Conservation (phyloP, 2,329 filamentous ascomycete genomes). For the Ophiocordyceps unilateralis region DNA sequence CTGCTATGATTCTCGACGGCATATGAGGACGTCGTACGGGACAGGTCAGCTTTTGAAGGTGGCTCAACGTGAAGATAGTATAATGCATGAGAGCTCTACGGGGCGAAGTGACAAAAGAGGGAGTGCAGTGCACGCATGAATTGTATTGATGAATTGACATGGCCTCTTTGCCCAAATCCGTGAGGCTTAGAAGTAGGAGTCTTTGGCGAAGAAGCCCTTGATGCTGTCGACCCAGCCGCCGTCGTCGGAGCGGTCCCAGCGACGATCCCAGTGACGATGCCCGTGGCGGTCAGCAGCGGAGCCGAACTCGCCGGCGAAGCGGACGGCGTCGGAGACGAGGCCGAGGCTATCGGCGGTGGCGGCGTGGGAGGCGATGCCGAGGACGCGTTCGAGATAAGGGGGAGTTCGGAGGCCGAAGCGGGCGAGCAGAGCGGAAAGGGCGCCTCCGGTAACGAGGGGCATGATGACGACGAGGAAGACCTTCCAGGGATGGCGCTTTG, state of each 20-base stretch:
- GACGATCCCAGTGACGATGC: conserved; percentile 18
- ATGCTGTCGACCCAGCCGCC: conserved; percentile 19
- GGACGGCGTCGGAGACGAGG: conserved; percentile 35
- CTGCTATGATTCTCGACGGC: too few species aligned
- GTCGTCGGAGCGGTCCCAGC: not conserved
- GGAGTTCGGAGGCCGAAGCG: conserved; percentile 70
- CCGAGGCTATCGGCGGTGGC: conserved; percentile 28
- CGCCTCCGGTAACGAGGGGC: conserved; percentile 72
- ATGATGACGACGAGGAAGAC: conserved; percentile 76
- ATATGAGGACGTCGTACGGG: conserved; percentile 2
- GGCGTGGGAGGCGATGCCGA: conserved; percentile 34
- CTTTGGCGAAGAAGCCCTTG: conserved; percentile 15
- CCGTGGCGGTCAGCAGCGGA: conserved; percentile 1
- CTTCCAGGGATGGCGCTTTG: conserved; percentile 69
- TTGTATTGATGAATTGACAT: too few species aligned
- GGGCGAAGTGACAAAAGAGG: too few species aligned
- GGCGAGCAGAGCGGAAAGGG: conserved; percentile 58
- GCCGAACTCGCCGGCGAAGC: conserved; percentile 27
- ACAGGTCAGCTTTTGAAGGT: conserved; percentile 8
- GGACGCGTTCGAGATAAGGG: conserved; percentile 37
- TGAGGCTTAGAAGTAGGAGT: not conserved
- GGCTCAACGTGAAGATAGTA: too few species aligned
- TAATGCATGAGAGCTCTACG: too few species aligned
- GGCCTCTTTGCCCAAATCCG: too few species aligned
- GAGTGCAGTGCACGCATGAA: too few species aligned